Percentiles rank a stretch among this genome's conserved stretches.
Conservation (phyloP, 441 rosid genomes). For the Breynia disticha region DNA sequence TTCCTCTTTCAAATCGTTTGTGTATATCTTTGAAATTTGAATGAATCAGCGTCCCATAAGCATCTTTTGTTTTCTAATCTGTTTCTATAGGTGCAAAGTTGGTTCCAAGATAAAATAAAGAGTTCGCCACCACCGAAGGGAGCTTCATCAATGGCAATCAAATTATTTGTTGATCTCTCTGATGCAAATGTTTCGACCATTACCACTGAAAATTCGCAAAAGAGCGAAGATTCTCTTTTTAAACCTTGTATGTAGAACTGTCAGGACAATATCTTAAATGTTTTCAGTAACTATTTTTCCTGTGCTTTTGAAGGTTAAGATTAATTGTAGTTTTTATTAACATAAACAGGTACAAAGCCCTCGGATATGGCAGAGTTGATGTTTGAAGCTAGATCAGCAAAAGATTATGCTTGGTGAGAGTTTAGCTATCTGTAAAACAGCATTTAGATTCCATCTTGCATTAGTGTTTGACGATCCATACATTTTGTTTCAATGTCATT, state of each 20-base stretch:
- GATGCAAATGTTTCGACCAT: not conserved
- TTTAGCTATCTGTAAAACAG: not conserved
- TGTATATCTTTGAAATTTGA: not conserved
- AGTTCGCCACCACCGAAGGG: conserved; percentile 12
- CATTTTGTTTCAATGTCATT: too few species aligned
- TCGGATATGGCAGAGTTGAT: conserved; percentile 33
- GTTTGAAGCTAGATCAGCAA: conserved; percentile 60
- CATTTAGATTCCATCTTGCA: too few species aligned
- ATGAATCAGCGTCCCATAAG: too few species aligned
- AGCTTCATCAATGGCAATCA: conserved; percentile 17
- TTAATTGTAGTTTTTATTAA: not conserved
- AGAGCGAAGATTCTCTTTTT: not conserved
- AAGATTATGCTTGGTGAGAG: conserved; percentile 62
- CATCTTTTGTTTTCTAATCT: conserved; percentile 9
- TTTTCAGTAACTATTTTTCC: not conserved
- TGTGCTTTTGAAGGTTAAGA: not conserved
- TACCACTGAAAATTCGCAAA: not conserved
- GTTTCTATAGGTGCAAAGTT: conserved; percentile 45
- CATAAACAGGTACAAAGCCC: conserved; percentile 29
- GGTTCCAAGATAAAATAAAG: conserved; percentile 53
- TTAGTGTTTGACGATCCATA: too few species aligned
- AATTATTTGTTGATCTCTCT: conserved; percentile 35
- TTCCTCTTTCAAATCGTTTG: not conserved
- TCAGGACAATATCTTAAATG: not conserved
- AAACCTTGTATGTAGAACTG: not conserved